Evolutionary conservation across 208 protist species (phyloP).

Genomic region (Wallacemonas sp.): DNA sequence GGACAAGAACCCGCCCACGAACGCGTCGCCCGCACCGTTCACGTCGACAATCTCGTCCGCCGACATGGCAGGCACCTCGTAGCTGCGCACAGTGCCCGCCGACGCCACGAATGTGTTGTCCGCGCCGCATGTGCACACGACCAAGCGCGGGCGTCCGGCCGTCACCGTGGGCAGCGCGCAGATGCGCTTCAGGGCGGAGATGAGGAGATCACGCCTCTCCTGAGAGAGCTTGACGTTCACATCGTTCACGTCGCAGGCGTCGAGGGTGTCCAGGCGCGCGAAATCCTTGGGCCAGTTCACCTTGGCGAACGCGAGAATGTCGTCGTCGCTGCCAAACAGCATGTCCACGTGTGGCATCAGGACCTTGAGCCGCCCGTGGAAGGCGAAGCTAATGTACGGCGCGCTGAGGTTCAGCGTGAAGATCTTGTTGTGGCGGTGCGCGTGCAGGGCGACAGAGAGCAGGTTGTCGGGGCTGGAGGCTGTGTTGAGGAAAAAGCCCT

Average conservation of each 20-base stretch:
- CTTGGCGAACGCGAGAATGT: constrained; percentile 82
- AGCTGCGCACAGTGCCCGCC: constrained; percentile 39
- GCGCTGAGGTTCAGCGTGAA: constrained; percentile 95
- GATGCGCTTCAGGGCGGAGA: constrained; percentile 69
- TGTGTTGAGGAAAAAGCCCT: constrained; percentile 96
- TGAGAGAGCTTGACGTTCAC: neutral
- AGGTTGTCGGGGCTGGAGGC: constrained; percentile 87
- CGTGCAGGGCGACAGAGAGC: constrained; percentile 79
- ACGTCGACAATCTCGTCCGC: constrained; percentile 94
- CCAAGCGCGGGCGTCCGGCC: constrained; percentile 50
- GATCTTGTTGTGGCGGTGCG: constrained; percentile 84
- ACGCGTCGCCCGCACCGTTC: constrained; percentile 98
- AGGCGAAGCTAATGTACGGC: constrained; percentile 93
- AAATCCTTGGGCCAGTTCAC: constrained; percentile 63
- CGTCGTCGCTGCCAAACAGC: constrained; percentile 95
- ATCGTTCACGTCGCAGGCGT: neutral
- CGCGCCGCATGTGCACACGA: constrained; percentile 93
- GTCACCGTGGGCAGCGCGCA: constrained; percentile 69
- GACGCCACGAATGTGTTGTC: constrained; percentile 84
- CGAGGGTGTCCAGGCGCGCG: constrained; percentile 18
- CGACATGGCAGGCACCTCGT: constrained; percentile 51
- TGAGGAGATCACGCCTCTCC: constrained; percentile 34
- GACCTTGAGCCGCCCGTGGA: constrained; percentile 73
- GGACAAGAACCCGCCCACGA: constrained; percentile 96
- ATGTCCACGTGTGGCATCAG: constrained; percentile 94